These are phyloP conservation scores for Suillus variegatus DNA, from an alignment of 768 basidiomycete species.

Conservation along the genomic window DNA sequence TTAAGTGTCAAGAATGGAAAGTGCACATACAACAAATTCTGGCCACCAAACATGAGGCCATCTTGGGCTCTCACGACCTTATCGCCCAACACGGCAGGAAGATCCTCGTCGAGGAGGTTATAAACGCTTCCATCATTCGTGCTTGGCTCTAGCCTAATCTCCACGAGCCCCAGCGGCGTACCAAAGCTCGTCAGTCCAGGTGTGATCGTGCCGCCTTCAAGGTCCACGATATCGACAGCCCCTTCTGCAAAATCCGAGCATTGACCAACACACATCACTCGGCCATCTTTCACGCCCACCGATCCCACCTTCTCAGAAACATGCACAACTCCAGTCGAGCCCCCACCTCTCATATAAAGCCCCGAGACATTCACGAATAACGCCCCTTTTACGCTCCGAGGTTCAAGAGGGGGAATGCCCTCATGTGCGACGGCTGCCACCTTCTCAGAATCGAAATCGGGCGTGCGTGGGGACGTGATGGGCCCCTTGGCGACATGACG, in stretches of 20 bases:
- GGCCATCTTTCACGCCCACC: constrained; percentile 50
- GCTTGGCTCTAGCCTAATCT: constrained; percentile 66
- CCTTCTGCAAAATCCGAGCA: constrained; percentile 24
- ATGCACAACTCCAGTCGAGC: constrained; percentile 26
- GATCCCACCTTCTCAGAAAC: constrained; percentile 26
- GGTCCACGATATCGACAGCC: constrained; percentile 45
- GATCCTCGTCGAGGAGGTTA: constrained; percentile 50
- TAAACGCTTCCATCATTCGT: constrained; percentile 68
- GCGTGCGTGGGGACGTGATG: constrained; percentile 49
- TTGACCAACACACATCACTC: constrained; percentile 50
- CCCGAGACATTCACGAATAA: constrained; percentile 67
- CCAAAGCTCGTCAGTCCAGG: constrained; percentile 77
- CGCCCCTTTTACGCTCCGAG: constrained; percentile 38
- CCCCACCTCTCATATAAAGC: constrained; percentile 38
- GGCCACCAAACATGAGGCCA: constrained; percentile 68
- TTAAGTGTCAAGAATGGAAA: not conserved
- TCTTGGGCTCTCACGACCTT: constrained; percentile 66
- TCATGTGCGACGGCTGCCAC: constrained; percentile 60
- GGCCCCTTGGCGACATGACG: constrained; percentile 39
- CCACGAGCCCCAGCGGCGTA: constrained; percentile 65
- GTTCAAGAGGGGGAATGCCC: constrained; percentile 72
- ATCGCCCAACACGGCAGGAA: constrained; percentile 52
- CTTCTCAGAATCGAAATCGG: constrained; percentile 73
- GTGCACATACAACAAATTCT: constrained; percentile 66
- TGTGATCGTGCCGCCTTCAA: constrained; percentile 69